phyloP scores from a whole-genome alignment of 192 early-diverging fungal genomes.

The Coemansia sp. region DNA sequence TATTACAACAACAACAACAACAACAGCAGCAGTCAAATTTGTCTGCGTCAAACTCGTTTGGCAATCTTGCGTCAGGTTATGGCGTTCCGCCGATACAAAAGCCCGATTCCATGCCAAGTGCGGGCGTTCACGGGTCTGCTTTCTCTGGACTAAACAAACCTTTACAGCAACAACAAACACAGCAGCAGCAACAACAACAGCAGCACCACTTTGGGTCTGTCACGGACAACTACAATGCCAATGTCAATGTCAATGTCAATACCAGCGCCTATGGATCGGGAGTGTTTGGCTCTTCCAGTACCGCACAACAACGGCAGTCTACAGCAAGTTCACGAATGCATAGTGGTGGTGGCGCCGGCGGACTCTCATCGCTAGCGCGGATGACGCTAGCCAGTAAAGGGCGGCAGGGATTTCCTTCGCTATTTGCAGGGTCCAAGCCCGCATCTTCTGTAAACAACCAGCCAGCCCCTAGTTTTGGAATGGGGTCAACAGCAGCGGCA shows the following conservation, averaged over 20 bases:
- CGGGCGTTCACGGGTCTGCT: not conserved
- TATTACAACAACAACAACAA: constrained; percentile 8
- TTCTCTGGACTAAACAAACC: constrained; percentile 4
- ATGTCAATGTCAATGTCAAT: not conserved
- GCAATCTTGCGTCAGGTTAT: not conserved
- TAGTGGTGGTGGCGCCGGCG: not conserved
- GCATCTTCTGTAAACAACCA: constrained; percentile 1
- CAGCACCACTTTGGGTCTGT: constrained; percentile 18
- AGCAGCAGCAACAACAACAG: constrained; percentile 21
- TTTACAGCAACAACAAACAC: not conserved
- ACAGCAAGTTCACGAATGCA: constrained; percentile 12
- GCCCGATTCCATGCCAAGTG: not conserved
- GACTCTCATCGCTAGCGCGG: constrained; percentile 10
- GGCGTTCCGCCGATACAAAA: constrained; percentile 11
- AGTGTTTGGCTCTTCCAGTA: constrained; percentile 1
- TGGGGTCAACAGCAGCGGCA: not conserved
- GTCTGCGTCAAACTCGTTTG: constrained; percentile 11
- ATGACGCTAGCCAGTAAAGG: constrained; percentile 20
- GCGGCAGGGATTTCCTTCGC: constrained; percentile 8
- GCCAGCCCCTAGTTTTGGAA: not conserved
- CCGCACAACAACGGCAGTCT: constrained; percentile 15
- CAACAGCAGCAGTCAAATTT: constrained; percentile 21
- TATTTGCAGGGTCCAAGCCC: constrained; percentile 2
- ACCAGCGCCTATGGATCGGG: constrained; percentile 7
- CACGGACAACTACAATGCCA: not conserved